Evolutionary conservation across 1,284 basidiomycete species (phyloP).

Genomic region (Fomitopsis palustris): DNA sequence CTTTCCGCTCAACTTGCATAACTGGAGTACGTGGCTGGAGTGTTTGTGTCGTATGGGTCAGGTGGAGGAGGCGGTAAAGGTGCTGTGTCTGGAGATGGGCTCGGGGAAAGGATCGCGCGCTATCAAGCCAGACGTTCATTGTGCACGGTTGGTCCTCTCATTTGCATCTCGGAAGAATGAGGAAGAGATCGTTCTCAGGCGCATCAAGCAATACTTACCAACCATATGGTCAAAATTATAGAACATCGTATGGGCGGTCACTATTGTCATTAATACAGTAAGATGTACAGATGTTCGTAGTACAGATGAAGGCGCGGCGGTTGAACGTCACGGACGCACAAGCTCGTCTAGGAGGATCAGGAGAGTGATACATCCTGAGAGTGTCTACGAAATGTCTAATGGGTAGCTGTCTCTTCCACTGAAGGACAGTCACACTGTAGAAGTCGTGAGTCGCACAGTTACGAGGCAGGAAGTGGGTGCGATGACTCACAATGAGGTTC

Average conservation of each 20-base stretch:
- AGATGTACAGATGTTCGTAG: constrained; percentile 18
- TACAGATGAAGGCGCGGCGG: constrained; percentile 27
- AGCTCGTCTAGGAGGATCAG: constrained; percentile 27
- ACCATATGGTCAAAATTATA: constrained; percentile 12
- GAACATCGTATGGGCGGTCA: neutral
- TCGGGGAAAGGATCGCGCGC: constrained; percentile 31
- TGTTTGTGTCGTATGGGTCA: constrained; percentile 74
- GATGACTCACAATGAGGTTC: constrained; percentile 71
- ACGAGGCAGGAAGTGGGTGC: neutral
- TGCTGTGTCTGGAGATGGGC: constrained; percentile 65
- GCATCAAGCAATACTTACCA: constrained; percentile 51
- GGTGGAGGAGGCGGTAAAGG: constrained; percentile 66
- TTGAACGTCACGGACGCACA: constrained; percentile 28
- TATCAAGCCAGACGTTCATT: constrained; percentile 44
- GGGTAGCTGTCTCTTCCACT: constrained; percentile 65
- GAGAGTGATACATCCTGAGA: constrained; percentile 10
- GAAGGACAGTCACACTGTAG: constrained; percentile 83
- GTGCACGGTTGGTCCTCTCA: constrained; percentile 48
- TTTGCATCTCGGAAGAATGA: constrained; percentile 45
- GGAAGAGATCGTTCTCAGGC: constrained; percentile 42
- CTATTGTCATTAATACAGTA: constrained; percentile 13
- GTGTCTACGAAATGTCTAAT: constrained; percentile 15
- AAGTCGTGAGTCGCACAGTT: constrained; percentile 3
- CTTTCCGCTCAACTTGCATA: constrained; percentile 54
- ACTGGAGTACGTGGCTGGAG: constrained; percentile 85